phyloP scores from a whole-genome alignment of 441 rosid species.

The Corymbia calophylla region DNA sequence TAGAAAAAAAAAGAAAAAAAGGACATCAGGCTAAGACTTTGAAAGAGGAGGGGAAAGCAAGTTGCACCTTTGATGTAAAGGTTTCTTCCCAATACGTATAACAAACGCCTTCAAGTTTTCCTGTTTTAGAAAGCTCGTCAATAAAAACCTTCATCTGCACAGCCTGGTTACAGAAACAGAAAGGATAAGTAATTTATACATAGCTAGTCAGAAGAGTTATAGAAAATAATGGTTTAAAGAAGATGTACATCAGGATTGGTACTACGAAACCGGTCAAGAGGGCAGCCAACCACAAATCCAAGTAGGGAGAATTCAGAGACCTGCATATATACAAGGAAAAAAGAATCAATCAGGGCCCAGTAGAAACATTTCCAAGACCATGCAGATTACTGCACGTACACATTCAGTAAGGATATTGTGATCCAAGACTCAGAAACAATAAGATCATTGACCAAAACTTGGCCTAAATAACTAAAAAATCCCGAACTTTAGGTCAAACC shows the following conservation, averaged over 20 bases:
- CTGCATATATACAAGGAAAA: slow-evolving; percentile 27
- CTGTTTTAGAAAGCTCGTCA: slow-evolving; percentile 56
- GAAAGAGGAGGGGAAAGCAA: neutral
- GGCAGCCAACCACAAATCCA: slow-evolving; percentile 79
- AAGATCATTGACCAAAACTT: neutral
- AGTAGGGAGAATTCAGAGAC: slow-evolving; percentile 46
- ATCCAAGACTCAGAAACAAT: neutral
- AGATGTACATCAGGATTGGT: slow-evolving; percentile 29
- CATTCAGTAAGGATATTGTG: neutral
- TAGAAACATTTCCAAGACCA: neutral
- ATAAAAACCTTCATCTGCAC: slow-evolving; percentile 53
- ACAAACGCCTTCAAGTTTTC: slow-evolving; percentile 51
- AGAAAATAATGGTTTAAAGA: neutral
- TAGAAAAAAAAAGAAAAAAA: neutral
- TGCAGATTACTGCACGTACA: neutral
- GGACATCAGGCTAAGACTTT: neutral
- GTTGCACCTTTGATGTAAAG: slow-evolving; percentile 66
- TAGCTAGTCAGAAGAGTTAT: neutral
- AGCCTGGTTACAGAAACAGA: slow-evolving; percentile 33
- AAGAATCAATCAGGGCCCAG: neutral
- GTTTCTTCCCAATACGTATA: slow-evolving; percentile 83
- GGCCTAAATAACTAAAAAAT: neutral
- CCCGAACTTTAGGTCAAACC: neutral
- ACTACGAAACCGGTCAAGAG: slow-evolving; percentile 30
- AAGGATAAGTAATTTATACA: neutral